Evolutionary conservation across 176 grass and related monocot genomes (phyloP), one percentile per base, ranked within the genome.

Genomic region (Aechmea fasciata): DNA sequence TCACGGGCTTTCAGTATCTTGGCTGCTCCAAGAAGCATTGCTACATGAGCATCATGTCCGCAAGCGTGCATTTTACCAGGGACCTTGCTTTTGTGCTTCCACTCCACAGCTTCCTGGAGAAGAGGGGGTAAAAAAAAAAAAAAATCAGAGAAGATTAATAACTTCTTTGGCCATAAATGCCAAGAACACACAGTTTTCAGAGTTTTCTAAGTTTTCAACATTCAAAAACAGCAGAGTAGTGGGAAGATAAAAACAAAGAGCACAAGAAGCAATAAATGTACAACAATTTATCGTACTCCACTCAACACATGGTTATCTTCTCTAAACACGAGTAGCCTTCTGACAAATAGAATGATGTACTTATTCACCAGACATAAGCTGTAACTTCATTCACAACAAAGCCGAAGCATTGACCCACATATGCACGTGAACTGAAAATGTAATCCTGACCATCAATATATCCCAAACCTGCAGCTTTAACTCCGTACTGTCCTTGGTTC

Each of bases 61-160:
- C 94, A 99, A 50, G 94, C 94, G 74, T 99, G 94, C 94, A 99
- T 93, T 85, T 90, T 90, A 48, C 94, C 94, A 0, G 84, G 69
- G 73, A 77, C 77, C 84, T 83, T 81, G 77, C 94, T 99, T 66
- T 88, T 99, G 83, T 99, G 81, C 70, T 88, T 79, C 94, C 94
- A 99, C 62, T 99, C 84, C 51, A 99, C 89, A 7, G 78, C 75
- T 79, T 99, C 94, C 94, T 99, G 78, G 52, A 57, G 29, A 9
- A 3, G 24, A 48, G 11, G 0, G 25, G 25, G 1, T 23, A 47
- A 71, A 49, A 62, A 63, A 11, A 52, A 15, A 25, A 11, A 24
- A 23, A 64, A n/a, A 33, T 13, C 10, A 72, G 41, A 66, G 77
- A 76, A 3, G 48, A 28, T 67, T 59, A 75, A 50, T 17, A 68